These are phyloP conservation scores for Suillus discolor DNA, from an alignment of 768 basidiomycete genomes.

Conservation along the genomic window DNA sequence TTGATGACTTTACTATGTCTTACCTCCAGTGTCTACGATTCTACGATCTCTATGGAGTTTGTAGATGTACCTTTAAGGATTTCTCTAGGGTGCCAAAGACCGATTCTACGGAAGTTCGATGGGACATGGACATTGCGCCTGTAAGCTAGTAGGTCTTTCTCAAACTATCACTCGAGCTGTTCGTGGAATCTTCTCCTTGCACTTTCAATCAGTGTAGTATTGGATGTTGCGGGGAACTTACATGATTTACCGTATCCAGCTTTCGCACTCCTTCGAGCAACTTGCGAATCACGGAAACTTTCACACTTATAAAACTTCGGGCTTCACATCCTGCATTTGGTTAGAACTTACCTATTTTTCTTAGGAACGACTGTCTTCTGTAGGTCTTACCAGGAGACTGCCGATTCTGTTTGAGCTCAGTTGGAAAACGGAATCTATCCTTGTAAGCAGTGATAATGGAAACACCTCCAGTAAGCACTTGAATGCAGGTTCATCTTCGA, in stretches of 20 bases:
- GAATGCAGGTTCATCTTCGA: too few relatives aligned
- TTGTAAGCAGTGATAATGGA: too few relatives aligned
- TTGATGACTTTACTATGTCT: neutral
- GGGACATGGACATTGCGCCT: neutral
- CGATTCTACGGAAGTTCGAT: neutral
- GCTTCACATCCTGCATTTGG: too few relatives aligned
- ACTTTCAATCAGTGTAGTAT: constrained; percentile 18
- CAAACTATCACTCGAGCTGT: neutral
- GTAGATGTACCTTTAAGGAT: neutral
- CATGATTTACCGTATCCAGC: constrained; percentile 5
- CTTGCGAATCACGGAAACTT: too few relatives aligned
- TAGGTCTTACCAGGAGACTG: too few relatives aligned
- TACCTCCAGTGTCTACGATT: neutral
- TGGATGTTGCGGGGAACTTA: neutral
- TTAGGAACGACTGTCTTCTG: too few relatives aligned
- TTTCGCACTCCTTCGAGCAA: neutral
- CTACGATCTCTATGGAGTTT: neutral
- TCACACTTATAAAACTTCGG: too few relatives aligned
- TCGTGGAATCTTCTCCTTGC: too few relatives aligned
- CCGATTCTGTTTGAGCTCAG: too few relatives aligned
- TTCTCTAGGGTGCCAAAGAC: neutral
- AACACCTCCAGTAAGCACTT: too few relatives aligned
- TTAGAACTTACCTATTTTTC: too few relatives aligned
- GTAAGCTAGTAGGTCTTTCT: neutral
- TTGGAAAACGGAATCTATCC: too few relatives aligned